These are phyloP conservation scores for Solanum gracilifrons DNA, from an alignment of 257 asterid species.

Conservation along the genomic window DNA sequence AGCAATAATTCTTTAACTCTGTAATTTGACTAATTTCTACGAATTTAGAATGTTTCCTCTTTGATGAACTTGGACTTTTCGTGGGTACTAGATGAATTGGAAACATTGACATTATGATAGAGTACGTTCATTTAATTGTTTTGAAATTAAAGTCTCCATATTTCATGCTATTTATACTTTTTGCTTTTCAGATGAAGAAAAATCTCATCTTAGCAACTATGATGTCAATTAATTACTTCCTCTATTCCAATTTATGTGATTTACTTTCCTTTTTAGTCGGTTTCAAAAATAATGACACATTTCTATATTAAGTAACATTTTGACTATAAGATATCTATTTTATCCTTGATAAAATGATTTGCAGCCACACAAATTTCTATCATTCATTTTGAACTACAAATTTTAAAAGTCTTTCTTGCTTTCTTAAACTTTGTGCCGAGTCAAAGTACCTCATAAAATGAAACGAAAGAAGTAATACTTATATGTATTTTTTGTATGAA, in stretches of 20 bases:
- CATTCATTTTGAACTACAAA: too few species aligned
- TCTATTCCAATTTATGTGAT: too few species aligned
- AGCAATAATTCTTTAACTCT: not conserved
- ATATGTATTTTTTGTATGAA: not conserved
- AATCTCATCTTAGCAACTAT: not conserved
- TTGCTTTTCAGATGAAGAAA: not conserved
- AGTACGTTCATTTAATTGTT: not conserved
- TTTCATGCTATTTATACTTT: not conserved
- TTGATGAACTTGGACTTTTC: not conserved
- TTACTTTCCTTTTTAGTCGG: too few species aligned
- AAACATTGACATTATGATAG: not conserved
- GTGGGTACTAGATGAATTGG: not conserved
- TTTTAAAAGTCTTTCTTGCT: too few species aligned
- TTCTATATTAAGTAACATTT: too few species aligned
- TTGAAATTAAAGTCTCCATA: not conserved
- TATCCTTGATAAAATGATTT: too few species aligned
- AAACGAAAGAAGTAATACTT: too few species aligned
- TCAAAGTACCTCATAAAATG: too few species aligned
- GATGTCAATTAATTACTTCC: not conserved
- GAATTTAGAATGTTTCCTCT: not conserved
- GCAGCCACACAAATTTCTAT: too few species aligned
- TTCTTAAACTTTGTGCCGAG: too few species aligned
- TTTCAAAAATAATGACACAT: too few species aligned
- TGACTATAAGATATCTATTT: too few species aligned
- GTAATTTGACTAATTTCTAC: not conserved